Evolutionary conservation across 345 rosid species (phyloP).

Genomic region (Pistacia integerrima): DNA sequence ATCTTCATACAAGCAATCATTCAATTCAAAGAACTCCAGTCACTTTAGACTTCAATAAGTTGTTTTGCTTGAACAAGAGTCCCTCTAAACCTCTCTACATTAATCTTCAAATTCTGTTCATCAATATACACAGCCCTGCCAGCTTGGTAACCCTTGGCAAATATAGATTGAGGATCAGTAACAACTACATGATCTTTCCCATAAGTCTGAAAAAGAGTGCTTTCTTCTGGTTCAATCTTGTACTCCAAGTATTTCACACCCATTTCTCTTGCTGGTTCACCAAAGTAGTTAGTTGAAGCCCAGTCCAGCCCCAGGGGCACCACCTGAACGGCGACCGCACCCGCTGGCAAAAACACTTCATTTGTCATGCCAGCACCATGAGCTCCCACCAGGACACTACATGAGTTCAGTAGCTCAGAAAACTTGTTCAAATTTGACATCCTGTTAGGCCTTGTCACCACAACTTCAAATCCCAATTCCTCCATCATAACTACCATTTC

Average conservation of each 20-base stretch:
- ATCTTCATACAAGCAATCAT: not conserved
- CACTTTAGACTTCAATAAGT: slow-evolving; percentile 1
- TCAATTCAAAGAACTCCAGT: not conserved
- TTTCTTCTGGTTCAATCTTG: slow-evolving; percentile 42
- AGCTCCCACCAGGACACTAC: slow-evolving; percentile 36
- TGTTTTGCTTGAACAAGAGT: slow-evolving; percentile 34
- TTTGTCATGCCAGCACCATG: slow-evolving; percentile 54
- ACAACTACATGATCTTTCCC: slow-evolving; percentile 36
- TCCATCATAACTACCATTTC: slow-evolving; percentile 33
- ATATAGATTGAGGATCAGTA: slow-evolving; percentile 25
- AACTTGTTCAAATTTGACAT: slow-evolving; percentile 33
- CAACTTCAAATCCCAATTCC: slow-evolving; percentile 37
- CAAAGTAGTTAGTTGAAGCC: slow-evolving; percentile 29
- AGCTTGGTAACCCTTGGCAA: slow-evolving; percentile 27
- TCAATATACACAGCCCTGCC: slow-evolving; percentile 35
- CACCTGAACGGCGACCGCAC: slow-evolving; percentile 40
- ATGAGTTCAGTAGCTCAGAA: slow-evolving; percentile 26
- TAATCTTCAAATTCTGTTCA: slow-evolving; percentile 34
- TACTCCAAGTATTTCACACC: slow-evolving; percentile 41
- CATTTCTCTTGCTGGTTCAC: slow-evolving; percentile 35
- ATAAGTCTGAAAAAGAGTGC: slow-evolving; percentile 33
- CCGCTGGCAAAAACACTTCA: slow-evolving; percentile 36
- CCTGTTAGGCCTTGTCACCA: slow-evolving; percentile 16
- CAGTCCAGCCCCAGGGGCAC: slow-evolving; percentile 43
- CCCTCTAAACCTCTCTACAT: slow-evolving; percentile 30